phyloP scores from a whole-genome alignment of 73 alveolate species.

The Paramecium octaurelia region DNA sequence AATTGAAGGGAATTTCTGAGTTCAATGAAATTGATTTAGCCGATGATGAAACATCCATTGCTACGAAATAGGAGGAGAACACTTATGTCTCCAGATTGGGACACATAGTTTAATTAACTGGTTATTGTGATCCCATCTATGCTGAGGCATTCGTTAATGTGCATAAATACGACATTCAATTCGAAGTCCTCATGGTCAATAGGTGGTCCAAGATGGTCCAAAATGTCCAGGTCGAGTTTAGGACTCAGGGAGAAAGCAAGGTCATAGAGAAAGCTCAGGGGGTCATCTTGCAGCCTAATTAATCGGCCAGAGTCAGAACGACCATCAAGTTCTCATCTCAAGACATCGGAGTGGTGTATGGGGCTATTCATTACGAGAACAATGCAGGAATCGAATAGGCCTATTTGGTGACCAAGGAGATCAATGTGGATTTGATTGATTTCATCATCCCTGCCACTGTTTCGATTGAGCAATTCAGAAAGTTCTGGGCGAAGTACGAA shows the following conservation, averaged over 20 bases:
- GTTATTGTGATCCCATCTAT: conserved; percentile 92
- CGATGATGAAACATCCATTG: conserved; percentile 66
- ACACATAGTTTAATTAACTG: conserved; percentile 78
- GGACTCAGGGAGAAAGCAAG: conserved; percentile 88
- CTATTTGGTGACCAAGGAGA: conserved; percentile 81
- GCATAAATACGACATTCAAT: conserved; percentile 85
- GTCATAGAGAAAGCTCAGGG: conserved; percentile 88
- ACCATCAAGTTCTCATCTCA: conserved; percentile 83
- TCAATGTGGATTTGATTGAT: conserved; percentile 88
- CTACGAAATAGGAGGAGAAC: conserved; percentile 59
- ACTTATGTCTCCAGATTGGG: conserved; percentile 45
- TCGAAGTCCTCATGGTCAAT: conserved; percentile 82
- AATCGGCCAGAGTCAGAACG: conserved; percentile 76
- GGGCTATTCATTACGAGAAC: conserved; percentile 89
- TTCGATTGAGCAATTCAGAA: conserved; percentile 84
- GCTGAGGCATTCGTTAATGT: conserved; percentile 90
- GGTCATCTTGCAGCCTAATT: conserved; percentile 82
- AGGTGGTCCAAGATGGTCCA: conserved; percentile 86
- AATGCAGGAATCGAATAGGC: conserved; percentile 85
- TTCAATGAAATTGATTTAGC: conserved; percentile 72
- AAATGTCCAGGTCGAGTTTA: conserved; percentile 82
- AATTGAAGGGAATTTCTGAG: conserved; percentile 73
- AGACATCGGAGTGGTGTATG: conserved; percentile 92
- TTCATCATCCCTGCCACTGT: conserved; percentile 81
- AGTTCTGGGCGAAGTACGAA: conserved; percentile 95